Conservation (phyloP, 2,329 filamentous ascomycete species). For the Fusarium sp. region DNA sequence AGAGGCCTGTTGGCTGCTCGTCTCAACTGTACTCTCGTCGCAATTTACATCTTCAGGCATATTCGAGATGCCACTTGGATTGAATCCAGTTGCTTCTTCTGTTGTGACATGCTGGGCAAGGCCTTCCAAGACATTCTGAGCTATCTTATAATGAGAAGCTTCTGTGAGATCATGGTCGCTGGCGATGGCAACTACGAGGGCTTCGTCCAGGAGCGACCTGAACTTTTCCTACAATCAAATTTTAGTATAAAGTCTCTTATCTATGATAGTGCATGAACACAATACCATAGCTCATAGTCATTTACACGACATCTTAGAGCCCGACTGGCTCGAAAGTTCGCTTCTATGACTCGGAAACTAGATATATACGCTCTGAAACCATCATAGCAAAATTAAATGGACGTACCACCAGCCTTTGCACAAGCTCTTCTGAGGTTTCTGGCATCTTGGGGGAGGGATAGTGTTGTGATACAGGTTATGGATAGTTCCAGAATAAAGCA, state of each 20-base stretch:
- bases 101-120: slow-evolving; percentile 70
- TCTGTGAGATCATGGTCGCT: slow-evolving; percentile 75
- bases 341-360: background rate
- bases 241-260: slow-evolving; percentile 17
- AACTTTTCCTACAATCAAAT: slow-evolving; percentile 68
- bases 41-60: slow-evolving; percentile 40
- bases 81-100: slow-evolving; percentile 81
- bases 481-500: slow-evolving; percentile 29
- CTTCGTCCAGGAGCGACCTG: slow-evolving; percentile 78
- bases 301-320: background rate
- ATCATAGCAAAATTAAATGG: background rate
- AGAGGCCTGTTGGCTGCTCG: slow-evolving; percentile 44
- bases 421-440: slow-evolving; percentile 33
- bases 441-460: slow-evolving; percentile 37
- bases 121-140: slow-evolving; percentile 68
- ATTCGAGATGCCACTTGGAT: slow-evolving; percentile 76
- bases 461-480: slow-evolving; percentile 18
- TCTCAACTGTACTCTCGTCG: slow-evolving; percentile 38
- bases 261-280: background rate
- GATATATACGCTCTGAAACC: background rate
- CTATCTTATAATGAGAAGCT: slow-evolving; percentile 59
- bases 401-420: slow-evolving; percentile 46
- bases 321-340: background rate
- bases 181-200: slow-evolving; percentile 78
- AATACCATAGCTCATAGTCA: background rate